phyloP scores from a whole-genome alignment of 345 rosid species.

The Cardamine resedifolia region DNA sequence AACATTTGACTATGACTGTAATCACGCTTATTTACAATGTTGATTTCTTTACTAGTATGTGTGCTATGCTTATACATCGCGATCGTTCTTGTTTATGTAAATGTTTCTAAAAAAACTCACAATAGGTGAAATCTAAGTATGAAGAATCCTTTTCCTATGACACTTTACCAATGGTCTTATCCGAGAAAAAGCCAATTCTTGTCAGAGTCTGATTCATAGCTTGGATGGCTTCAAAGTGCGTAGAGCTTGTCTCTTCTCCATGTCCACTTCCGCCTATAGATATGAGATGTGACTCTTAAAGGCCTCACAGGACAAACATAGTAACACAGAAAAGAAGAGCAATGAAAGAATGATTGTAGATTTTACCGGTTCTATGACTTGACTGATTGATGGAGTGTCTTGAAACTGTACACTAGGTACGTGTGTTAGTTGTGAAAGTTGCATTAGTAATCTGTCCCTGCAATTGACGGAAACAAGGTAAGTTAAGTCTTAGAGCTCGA shows the following conservation, averaged over 20 bases:
- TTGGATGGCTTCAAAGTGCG: slow-evolving; percentile 3
- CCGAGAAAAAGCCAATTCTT: neutral
- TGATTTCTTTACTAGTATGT: no score
- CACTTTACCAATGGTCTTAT: neutral
- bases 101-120: neutral
- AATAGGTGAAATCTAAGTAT: neutral
- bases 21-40: neutral
- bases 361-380: slow-evolving; percentile 14
- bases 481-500: neutral
- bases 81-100: neutral
- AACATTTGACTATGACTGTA: neutral
- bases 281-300: slow-evolving; percentile 3
- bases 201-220: slow-evolving; percentile 24
- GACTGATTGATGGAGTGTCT: slow-evolving; percentile 8
- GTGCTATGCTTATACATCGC: neutral
- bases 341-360: neutral
- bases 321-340: neutral
- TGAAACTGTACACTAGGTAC: slow-evolving; percentile 27
- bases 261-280: slow-evolving; percentile 1
- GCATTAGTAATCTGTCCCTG: neutral
- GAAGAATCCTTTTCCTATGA: neutral
- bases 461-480: neutral
- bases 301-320: neutral
- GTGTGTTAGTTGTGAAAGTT: slow-evolving; percentile 18
- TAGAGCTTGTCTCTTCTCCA: slow-evolving; percentile 12